Percentiles rank a stretch among this genome's conserved stretches.
Evolutionary conservation across 352 stramenopile species (phyloP).

Genomic region (Phytopythium vexans): DNA sequence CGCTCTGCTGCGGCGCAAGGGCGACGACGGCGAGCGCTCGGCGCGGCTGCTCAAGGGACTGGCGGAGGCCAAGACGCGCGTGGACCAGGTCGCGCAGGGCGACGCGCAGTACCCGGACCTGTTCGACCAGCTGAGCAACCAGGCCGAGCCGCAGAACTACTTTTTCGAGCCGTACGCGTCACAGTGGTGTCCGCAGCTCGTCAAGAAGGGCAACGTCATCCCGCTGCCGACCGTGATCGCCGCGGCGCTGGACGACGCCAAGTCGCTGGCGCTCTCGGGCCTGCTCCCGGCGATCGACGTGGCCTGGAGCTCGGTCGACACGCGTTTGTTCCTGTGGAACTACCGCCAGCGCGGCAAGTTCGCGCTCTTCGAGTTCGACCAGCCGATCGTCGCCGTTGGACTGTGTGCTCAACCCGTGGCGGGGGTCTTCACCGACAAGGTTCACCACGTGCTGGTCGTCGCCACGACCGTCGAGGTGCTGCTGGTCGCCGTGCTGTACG

Average conservation of each 20-base stretch:
- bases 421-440: conserved; percentile 92
- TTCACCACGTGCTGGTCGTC: conserved; percentile 94
- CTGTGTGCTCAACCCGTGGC: conserved; percentile 79
- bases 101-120: conserved; percentile 80
- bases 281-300: conserved; percentile 89
- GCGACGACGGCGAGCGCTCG: conserved; percentile 25
- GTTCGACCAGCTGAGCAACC: conserved; percentile 72
- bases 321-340: conserved; percentile 94
- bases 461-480: conserved; percentile 94
- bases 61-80: conserved; percentile 61
- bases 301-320: conserved; percentile 95
- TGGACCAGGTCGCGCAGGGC: conserved; percentile 69
- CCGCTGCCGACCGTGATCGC: conserved; percentile 66
- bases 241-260: conserved; percentile 63
- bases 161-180: conserved; percentile 85
- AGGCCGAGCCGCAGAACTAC: conserved; percentile 88
- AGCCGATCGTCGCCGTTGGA: conserved; percentile 92
- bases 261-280: conserved; percentile 86
- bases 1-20: too few relatives aligned
- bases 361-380: conserved; percentile 87
- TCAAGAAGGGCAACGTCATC: conserved; percentile 73
- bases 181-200: conserved; percentile 76
- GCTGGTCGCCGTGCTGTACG: conserved; percentile 88
- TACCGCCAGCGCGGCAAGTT: conserved; percentile 84
- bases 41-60: conserved; percentile 65